phyloP scores from a whole-genome alignment of 2,329 filamentous ascomycete genomes.

The Microcyclospora pomicola region DNA sequence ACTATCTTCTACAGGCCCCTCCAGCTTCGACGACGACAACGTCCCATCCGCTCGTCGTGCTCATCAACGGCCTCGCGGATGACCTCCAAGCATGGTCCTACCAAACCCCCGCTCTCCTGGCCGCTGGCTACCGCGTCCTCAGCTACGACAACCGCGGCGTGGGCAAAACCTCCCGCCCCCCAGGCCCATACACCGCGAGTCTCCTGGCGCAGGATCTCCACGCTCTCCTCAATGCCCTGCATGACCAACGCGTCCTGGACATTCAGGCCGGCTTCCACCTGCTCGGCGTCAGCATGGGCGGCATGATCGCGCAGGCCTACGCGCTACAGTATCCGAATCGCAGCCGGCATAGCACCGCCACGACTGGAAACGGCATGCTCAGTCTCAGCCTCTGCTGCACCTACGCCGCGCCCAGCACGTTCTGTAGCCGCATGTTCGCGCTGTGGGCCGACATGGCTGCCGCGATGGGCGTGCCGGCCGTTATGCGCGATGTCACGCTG shows the following conservation, averaged over 20 bases:
- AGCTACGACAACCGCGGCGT: slow-evolving; percentile 16
- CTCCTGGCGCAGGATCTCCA: slow-evolving; percentile 11
- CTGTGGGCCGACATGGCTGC: slow-evolving; percentile 12
- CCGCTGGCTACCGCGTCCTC: slow-evolving; percentile 9
- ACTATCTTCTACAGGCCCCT: slow-evolving; percentile 7
- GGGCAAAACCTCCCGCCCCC: slow-evolving; percentile 7
- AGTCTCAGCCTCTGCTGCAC: slow-evolving; percentile 12
- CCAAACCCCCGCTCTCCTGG: slow-evolving; percentile 8
- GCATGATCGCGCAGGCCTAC: slow-evolving; percentile 14
- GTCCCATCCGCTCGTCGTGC: slow-evolving; percentile 7
- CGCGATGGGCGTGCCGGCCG: slow-evolving; percentile 11
- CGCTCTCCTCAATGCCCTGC: slow-evolving; percentile 5
- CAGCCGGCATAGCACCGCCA: neutral
- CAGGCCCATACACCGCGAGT: slow-evolving; percentile 10
- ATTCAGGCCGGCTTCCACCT: slow-evolving; percentile 8
- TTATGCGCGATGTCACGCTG: slow-evolving; percentile 14
- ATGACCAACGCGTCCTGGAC: slow-evolving; percentile 2
- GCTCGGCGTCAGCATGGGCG: slow-evolving; percentile 15
- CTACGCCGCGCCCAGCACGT: slow-evolving; percentile 10
- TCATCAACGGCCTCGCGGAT: slow-evolving; percentile 15
- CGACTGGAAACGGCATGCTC: slow-evolving; percentile 4
- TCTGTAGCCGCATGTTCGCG: slow-evolving; percentile 12
- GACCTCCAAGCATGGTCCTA: slow-evolving; percentile 10
- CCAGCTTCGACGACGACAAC: neutral
- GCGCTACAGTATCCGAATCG: slow-evolving; percentile 11